phyloP scores from a whole-genome alignment of 2,329 filamentous ascomycete species.

The Aspergillus sclerotialis region DNA sequence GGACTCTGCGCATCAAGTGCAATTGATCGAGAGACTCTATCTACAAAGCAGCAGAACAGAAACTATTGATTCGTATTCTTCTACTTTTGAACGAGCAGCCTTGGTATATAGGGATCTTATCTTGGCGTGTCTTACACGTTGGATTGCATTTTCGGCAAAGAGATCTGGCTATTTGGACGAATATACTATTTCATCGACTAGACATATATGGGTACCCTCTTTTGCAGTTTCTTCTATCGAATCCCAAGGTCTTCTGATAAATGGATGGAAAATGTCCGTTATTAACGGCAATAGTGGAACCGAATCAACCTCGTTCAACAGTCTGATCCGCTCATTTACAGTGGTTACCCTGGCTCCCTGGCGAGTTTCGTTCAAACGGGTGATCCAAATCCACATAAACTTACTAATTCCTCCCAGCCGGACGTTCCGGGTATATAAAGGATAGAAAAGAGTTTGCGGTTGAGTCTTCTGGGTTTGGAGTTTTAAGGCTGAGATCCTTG shows the following conservation, averaged over 20 bases:
- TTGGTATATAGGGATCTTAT: conserved; percentile 54
- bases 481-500: conserved; percentile 33
- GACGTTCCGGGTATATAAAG: conserved; percentile 38
- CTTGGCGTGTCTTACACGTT: conserved; percentile 54
- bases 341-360: conserved; percentile 53
- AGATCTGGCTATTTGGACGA: conserved; percentile 49
- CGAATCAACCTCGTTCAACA: conserved; percentile 47
- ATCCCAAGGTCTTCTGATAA: neutral
- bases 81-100: conserved; percentile 47
- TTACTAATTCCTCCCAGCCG: conserved; percentile 38
- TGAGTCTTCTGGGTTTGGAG: conserved; percentile 37
- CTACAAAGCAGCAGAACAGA: conserved; percentile 43
- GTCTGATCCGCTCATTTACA: conserved; percentile 47
- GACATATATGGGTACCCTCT: neutral
- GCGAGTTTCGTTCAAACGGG: conserved; percentile 55
- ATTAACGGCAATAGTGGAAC: conserved; percentile 53
- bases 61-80: conserved; percentile 42
- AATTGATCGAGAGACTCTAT: conserved; percentile 41
- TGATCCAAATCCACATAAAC: conserved; percentile 51
- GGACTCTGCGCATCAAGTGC: conserved; percentile 38
- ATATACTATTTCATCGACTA: conserved; percentile 53
- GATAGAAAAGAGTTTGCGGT: conserved; percentile 46
- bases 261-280: no score
- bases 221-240: no score
- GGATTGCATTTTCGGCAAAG: conserved; percentile 44